These are phyloP conservation scores for Acacia concinna DNA, from an alignment of 331 rosid species.

Conservation along the genomic window DNA sequence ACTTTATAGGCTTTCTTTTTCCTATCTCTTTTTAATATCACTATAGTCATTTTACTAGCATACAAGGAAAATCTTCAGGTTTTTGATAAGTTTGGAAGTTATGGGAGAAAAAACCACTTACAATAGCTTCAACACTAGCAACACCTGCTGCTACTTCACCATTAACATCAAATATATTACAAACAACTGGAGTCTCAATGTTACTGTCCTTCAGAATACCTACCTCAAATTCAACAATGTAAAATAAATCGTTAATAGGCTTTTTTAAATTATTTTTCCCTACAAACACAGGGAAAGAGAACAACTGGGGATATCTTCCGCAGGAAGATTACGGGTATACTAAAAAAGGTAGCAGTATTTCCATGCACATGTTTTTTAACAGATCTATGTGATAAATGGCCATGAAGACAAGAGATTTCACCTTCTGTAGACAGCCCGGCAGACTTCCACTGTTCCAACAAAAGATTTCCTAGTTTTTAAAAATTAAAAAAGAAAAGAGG, in stretches of 20 bases:
- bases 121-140: conserved; percentile 82
- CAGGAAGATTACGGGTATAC: background rate
- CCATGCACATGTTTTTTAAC: background rate
- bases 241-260: background rate
- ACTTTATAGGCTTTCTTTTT: conserved; percentile 13
- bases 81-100: conserved; percentile 33
- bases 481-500: background rate
- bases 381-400: conserved; percentile 16
- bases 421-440: conserved; percentile 74
- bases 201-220: conserved; percentile 73
- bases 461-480: conserved; percentile 51
- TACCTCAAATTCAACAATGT: conserved; percentile 36
- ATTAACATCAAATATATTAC: conserved; percentile 66
- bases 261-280: background rate
- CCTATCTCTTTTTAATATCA: background rate
- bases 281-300: background rate
- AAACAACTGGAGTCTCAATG: conserved; percentile 76
- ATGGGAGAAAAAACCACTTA: conserved; percentile 46
- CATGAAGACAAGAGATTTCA: conserved; percentile 11
- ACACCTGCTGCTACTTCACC: conserved; percentile 84
- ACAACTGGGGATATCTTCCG: background rate
- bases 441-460: conserved; percentile 77
- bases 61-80: conserved; percentile 16
- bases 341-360: background rate
- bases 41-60: conserved; percentile 4